Percentiles rank a stretch among this genome's conserved stretches.
Conservation (phyloP, 441 rosid genomes). For the Metrosideros polymorpha region DNA sequence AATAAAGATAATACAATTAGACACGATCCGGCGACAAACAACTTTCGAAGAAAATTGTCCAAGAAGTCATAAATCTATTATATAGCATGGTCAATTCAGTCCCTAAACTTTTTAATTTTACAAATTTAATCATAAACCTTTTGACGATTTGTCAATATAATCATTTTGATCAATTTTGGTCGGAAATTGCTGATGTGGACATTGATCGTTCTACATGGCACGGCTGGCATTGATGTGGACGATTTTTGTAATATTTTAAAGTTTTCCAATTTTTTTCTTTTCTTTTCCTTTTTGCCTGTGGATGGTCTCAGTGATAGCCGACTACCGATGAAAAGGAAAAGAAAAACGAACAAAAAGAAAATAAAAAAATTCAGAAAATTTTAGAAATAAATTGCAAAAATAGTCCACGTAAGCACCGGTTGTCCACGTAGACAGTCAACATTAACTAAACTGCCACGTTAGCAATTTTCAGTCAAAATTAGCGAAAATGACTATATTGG, state of each 20-base stretch:
- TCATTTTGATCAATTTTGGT: no score
- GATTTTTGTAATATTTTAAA: accelerated
- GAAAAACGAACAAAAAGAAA: background rate
- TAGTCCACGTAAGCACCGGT: accelerated
- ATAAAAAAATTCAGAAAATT: background rate
- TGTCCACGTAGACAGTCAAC: accelerated
- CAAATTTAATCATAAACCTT: no score
- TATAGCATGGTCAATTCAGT: background rate
- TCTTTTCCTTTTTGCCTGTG: background rate
- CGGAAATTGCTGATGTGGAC: background rate
- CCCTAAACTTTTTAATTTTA: accelerated
- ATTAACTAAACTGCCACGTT: background rate
- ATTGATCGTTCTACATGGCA: accelerated
- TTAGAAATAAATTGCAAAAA: background rate
- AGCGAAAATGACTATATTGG: accelerated
- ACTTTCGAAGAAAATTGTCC: background rate
- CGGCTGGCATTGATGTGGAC: accelerated
- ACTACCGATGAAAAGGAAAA: background rate
- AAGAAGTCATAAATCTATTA: background rate
- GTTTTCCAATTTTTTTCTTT: background rate
- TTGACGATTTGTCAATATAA: no score
- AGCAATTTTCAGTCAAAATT: background rate
- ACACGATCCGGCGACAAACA: accelerated
- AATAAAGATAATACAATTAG: background rate
- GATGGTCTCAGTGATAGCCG: accelerated